phyloP scores from a whole-genome alignment of 169 alveolate genomes.

The Haemoproteus tartakovskyi region DNA sequence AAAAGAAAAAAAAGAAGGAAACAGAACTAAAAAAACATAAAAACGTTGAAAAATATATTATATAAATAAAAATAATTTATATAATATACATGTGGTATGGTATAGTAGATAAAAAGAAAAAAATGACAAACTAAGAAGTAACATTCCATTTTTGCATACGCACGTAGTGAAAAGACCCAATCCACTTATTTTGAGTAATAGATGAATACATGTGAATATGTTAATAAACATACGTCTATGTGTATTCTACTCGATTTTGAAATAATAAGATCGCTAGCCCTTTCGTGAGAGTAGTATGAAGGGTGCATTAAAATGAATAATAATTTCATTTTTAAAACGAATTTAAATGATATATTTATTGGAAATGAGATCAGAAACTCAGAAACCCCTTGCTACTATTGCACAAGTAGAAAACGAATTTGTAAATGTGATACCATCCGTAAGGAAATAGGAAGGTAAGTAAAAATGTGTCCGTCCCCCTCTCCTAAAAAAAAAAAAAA shows the following conservation, averaged over 20 bases:
- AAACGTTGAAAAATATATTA: neutral
- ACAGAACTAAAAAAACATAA: neutral
- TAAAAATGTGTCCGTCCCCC: no score
- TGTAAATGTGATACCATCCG: slow-evolving; percentile 57
- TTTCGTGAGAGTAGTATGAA: neutral
- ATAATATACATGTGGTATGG: neutral
- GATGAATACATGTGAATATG: neutral
- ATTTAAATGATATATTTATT: slow-evolving; percentile 46
- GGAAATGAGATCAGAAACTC: slow-evolving; percentile 34
- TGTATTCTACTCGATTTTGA: no score
- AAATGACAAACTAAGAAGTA: neutral
- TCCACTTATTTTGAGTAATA: neutral
- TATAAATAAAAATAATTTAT: neutral
- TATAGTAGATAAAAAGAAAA: neutral
- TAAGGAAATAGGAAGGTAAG: slow-evolving; percentile 60
- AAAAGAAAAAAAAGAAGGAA: neutral
- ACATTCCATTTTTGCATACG: neutral
- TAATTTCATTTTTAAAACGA: slow-evolving; percentile 26
- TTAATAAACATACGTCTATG: no score
- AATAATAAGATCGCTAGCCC: no score
- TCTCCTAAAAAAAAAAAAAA: neutral
- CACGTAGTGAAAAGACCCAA: neutral
- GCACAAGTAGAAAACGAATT: slow-evolving; percentile 41
- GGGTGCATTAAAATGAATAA: slow-evolving; percentile 33
- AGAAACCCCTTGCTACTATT: slow-evolving; percentile 35